Percentiles rank a stretch among this genome's conserved stretches.
Conservation (phyloP, 805 yeast species). For the Isabelozyma rhagii region DNA sequence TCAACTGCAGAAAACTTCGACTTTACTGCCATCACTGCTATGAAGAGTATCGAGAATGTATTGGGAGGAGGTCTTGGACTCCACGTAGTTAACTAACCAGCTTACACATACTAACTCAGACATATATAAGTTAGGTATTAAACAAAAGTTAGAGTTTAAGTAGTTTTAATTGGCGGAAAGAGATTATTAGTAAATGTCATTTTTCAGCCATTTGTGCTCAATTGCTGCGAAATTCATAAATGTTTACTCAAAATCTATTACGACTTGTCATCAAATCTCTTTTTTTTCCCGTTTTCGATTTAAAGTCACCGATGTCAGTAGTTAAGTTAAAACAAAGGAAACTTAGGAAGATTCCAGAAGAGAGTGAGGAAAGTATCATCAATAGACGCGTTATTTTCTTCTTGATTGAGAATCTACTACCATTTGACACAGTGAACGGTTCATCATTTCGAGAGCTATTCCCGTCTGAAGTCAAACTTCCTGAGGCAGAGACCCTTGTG, state of each 20-base stretch:
- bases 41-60: slow-evolving; percentile 52
- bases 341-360: neutral
- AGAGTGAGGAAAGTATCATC: neutral
- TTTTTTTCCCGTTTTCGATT: neutral
- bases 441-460: slow-evolving; percentile 12
- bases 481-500: slow-evolving; percentile 12
- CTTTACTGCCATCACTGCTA: slow-evolving; percentile 48
- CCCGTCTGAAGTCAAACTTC: slow-evolving; percentile 2
- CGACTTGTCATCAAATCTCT: neutral
- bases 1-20: slow-evolving; percentile 56
- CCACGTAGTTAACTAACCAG: slow-evolving; percentile 23
- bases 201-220: neutral
- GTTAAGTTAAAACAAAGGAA: neutral
- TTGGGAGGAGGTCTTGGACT: slow-evolving; percentile 38
- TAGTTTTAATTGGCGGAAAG: too few species aligned
- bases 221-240: neutral
- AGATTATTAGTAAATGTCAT: too few species aligned
- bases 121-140: neutral
- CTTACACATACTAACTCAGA: neutral
- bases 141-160: too few species aligned
- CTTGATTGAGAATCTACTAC: slow-evolving; percentile 17
- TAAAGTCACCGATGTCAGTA: neutral
- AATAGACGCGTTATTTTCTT: slow-evolving; percentile 8
- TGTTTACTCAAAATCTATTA: neutral
- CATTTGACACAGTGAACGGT: slow-evolving; percentile 13